These are phyloP conservation scores for Fagopyrum esculentum DNA, from an alignment of 148 eudicot genomes.

Conservation along the genomic window DNA sequence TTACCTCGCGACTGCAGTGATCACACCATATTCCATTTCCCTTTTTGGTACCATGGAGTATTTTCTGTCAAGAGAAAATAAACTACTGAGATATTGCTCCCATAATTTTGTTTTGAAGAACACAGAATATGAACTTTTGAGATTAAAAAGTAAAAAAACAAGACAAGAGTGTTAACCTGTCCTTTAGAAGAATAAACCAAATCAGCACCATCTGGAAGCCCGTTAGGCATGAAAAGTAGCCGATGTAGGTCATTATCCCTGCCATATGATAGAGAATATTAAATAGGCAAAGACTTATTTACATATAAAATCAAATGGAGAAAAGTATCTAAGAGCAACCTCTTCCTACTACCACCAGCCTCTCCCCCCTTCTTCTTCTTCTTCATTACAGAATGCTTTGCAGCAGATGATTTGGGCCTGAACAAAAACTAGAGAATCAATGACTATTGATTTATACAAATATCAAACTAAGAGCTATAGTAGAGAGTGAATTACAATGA, in stretches of 20 bases:
- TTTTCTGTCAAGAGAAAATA: constrained; percentile 34
- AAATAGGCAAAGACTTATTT: not conserved
- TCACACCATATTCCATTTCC: constrained; percentile 86
- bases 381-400: constrained; percentile 23
- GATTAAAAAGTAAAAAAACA: not conserved
- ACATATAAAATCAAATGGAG: not conserved
- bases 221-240: constrained; percentile 84
- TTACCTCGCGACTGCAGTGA: constrained; percentile 77
- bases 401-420: constrained; percentile 38
- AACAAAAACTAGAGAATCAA: constrained; percentile 13
- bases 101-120: not conserved
- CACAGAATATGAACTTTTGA: not conserved
- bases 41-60: constrained; percentile 77
- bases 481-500: not conserved
- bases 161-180: constrained; percentile 38
- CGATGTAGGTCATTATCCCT: constrained; percentile 96
- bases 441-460: not conserved
- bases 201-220: constrained; percentile 86
- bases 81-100: not conserved
- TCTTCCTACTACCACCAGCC: constrained; percentile 56
- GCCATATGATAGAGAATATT: constrained; percentile 15
- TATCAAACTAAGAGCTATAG: not conserved
- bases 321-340: constrained; percentile 24
- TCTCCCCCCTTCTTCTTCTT: constrained; percentile 42
- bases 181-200: constrained; percentile 88